Evolutionary conservation across 1,284 basidiomycete genomes (phyloP).

Genomic region (Boletus austroedulis): DNA sequence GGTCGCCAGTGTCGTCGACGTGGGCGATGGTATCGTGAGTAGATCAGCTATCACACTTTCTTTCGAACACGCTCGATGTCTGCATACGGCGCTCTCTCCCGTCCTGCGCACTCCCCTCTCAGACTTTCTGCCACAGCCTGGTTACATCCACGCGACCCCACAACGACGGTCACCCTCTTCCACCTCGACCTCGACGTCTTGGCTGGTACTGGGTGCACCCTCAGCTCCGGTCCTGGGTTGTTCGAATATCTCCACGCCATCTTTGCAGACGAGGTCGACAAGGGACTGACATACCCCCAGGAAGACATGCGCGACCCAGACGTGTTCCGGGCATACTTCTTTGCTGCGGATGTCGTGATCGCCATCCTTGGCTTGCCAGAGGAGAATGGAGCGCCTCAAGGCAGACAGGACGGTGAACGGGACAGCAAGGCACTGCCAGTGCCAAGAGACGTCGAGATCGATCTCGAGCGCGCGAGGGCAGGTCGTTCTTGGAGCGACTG

Average conservation of each 20-base stretch:
- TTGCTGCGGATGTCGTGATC: constrained; percentile 73
- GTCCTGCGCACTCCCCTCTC: constrained; percentile 32
- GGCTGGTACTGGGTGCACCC: too few relatives aligned
- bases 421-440: background rate
- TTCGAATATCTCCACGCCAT: constrained; percentile 58
- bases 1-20: too few relatives aligned
- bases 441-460: constrained; percentile 30
- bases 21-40: too few relatives aligned
- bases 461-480: constrained; percentile 45
- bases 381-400: background rate
- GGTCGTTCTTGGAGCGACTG: constrained; percentile 63
- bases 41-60: background rate
- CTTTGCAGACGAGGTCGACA: constrained; percentile 73
- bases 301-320: constrained; percentile 55
- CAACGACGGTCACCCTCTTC: constrained; percentile 48
- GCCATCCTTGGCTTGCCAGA: constrained; percentile 43
- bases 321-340: constrained; percentile 71
- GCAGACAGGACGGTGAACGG: background rate
- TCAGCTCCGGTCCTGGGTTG: constrained; percentile 40
- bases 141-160: constrained; percentile 24
- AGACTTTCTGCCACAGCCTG: constrained; percentile 39
- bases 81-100: constrained; percentile 46
- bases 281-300: constrained; percentile 83
- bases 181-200: constrained; percentile 48
- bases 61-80: constrained; percentile 22